Conservation (phyloP, 768 basidiomycete species). For the Udeniomyces megalosporus region DNA sequence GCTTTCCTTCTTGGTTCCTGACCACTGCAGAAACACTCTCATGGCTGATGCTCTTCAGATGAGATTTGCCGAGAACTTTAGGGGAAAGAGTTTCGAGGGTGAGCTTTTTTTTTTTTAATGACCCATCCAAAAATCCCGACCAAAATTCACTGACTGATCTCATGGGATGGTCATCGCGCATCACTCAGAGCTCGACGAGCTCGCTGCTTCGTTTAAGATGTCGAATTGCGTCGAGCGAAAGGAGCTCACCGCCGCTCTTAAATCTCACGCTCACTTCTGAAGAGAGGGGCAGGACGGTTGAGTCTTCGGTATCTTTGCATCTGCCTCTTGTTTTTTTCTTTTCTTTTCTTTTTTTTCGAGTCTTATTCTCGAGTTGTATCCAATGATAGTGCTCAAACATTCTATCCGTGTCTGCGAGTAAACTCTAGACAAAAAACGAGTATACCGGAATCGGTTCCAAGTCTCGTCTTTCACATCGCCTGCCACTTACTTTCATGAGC, state of each 20-base stretch:
- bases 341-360: not conserved
- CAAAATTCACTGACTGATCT: slow-evolving; percentile 31
- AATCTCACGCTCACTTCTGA: slow-evolving; percentile 15
- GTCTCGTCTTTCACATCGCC: no score
- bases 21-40: slow-evolving; percentile 50
- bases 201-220: slow-evolving; percentile 61
- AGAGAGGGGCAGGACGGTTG: not conserved
- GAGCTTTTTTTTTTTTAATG: not conserved
- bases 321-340: not conserved
- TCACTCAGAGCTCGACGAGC: slow-evolving; percentile 42
- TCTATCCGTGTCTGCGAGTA: not conserved
- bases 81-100: not conserved
- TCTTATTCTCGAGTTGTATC: not conserved
- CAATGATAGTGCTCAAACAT: not conserved
- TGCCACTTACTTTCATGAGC: no score
- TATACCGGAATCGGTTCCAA: no score
- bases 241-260: slow-evolving; percentile 39
- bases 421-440: no score
- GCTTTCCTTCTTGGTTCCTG: no score
- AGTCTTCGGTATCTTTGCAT: not conserved
- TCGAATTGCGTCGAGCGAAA: slow-evolving; percentile 53
- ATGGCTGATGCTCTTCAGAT: slow-evolving; percentile 36
- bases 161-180: slow-evolving; percentile 26
- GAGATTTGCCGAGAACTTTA: not conserved
- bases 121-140: slow-evolving; percentile 1